Base-by-base conservation (phyloP, 129 eudicot species). In the Centrapalus pauciflorus region DNA sequence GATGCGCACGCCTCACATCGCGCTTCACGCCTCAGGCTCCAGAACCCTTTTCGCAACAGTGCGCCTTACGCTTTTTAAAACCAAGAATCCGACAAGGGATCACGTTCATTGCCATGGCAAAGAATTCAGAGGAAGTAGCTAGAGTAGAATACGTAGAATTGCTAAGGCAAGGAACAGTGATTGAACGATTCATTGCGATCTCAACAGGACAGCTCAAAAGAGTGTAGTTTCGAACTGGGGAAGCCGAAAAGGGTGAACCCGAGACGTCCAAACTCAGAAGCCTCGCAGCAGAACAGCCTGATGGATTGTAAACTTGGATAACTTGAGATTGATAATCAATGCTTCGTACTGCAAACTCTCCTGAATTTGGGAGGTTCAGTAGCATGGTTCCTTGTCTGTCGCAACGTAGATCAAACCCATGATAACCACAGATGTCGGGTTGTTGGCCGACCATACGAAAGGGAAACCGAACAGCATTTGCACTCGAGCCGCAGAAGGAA, bases 91-190 rank as follows among this genome's bases (percentile, higher is more conserved):
- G 49, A 46, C 89, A 83, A 51, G 38, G 52, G 0, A 33, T 65
- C 67, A 11, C 49, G 56, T 65, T 66, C 76, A 80, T 50, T 35
- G n/a, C 21, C 9, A 10, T 51, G 13, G 71, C 87, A 45, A 81
- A 58, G 29, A 41, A 32, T 32, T 13, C 70, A 1, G 85, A 73
- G 9, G 84, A 55, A 59, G 89, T 82, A 11, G 95, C 95, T 12
- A 84, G 0, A 12, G 70, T 75, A 4, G 87, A 81, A 20, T 52
- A 38, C 5, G 82, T 79, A 32, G 95, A 86, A 55, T 90, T 90
- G 57, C 95, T 77, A 5, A 90, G 92, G 78, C 97, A 90, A 8
- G 33, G 74, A 20, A 90, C 81, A 33, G 72, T 27, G 13, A 77
- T 30, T 51, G 82, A 72, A 40, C 78, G 67, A 7, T 61, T 29